Evolutionary conservation across 169 alveolate species (phyloP).

Genomic region (Plasmodium adleri): DNA sequence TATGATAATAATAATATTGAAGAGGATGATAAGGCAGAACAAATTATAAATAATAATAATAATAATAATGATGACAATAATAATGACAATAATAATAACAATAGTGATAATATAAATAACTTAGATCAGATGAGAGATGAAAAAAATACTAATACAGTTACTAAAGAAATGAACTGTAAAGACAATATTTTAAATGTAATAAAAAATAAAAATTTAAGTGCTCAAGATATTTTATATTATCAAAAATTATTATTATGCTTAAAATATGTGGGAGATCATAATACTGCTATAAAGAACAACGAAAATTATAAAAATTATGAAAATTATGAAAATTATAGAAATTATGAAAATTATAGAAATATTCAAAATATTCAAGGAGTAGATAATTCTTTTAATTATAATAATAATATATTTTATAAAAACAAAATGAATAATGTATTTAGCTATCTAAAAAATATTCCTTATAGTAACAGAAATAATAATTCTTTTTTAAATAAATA

Average conservation of each 20-base stretch:
- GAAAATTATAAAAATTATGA: too few species aligned
- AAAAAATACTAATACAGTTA: not conserved
- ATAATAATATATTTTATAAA: too few species aligned
- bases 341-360: too few species aligned
- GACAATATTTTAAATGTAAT: not conserved
- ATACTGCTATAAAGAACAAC: too few species aligned
- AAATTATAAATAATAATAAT: not conserved
- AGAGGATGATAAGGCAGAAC: not conserved
- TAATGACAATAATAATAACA: not conserved
- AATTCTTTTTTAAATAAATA: too few species aligned
- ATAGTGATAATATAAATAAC: not conserved
- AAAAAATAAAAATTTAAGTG: not conserved
- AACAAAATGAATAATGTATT: too few species aligned
- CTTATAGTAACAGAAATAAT: too few species aligned
- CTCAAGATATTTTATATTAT: not conserved
- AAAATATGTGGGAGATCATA: too few species aligned
- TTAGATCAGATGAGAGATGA: not conserved
- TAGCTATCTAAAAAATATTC: too few species aligned
- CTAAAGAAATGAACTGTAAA: conserved; percentile 11
- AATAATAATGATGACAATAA: not conserved
- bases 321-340: too few species aligned
- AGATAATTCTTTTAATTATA: too few species aligned
- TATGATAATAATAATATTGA: not conserved
- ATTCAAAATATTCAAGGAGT: too few species aligned
- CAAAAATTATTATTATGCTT: not conserved